Evolutionary conservation across 345 rosid species (phyloP), one percentile per base, ranked within the genome.

Genomic region (Microthlaspi erraticum): DNA sequence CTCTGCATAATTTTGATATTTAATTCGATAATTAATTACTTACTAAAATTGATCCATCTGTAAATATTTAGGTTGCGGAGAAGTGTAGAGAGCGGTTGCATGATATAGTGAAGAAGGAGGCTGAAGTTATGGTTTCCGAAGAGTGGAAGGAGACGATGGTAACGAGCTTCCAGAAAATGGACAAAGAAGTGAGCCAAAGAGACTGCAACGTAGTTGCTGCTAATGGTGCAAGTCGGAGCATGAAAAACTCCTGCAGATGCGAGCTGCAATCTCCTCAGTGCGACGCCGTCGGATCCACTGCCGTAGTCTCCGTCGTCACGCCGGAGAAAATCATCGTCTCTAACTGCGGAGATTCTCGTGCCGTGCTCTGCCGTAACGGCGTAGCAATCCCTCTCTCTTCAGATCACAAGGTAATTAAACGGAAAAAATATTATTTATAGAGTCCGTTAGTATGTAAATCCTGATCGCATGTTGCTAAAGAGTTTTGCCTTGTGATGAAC

Each of bases 251-350:
- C 3, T 91, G 96, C 76, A 76, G 93, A 23, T 91, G 97, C 50
- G 91, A 86, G 78, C 81, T 92, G 12, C 88, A 81, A 74, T 80
- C 88, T 13, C 96, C 93, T 10, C 96, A 83, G 80, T 81, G 91
- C 67, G 96, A 92, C 57, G 92, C 93, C 52, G 96, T 89, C 3
- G 98, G 98, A 64, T 89, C 98, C 7, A 92, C 96, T 0, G 96
- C 98, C 8, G 94, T 89, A 0, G 90, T 86, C 9, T 81, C 96
- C 0, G 70, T 89, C 0, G 86, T 92, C 26, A 87, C 92, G 5
- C 89, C 83, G 41, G 85, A 83, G 13, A 85, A 87, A 68, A 81
- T 89, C 19, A 29, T 89, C 3, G 87, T 92, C 46, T 86, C 98
- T 10, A 92, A 92, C 60, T 87, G 93, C 59, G 98, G 98, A 5